These are phyloP conservation scores for Martensiomyces pterosporus DNA, from an alignment of 192 early-diverging fungal genomes.

Conservation along the genomic window DNA sequence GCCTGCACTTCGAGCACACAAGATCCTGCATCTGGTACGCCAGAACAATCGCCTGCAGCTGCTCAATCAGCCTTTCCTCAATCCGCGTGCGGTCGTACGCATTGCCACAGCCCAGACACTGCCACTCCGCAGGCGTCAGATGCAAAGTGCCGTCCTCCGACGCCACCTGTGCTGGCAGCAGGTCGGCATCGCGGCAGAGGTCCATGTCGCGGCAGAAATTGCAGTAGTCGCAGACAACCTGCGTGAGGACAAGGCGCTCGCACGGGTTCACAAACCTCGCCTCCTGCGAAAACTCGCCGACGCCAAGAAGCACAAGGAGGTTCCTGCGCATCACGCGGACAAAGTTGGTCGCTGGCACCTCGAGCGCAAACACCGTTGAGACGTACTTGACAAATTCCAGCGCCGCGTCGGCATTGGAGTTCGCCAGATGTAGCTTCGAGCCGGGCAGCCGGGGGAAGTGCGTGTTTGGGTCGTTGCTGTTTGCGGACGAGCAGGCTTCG, in stretches of 20 bases:
- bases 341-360: constrained; percentile 64
- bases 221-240: constrained; percentile 87
- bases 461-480: constrained; percentile 21
- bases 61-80: constrained; percentile 78
- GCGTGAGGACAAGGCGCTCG: constrained; percentile 68
- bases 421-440: constrained; percentile 11
- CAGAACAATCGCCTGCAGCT: constrained; percentile 60
- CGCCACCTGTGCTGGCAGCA: constrained; percentile 52
- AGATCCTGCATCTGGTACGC: constrained; percentile 89
- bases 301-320: constrained; percentile 62
- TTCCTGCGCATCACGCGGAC: constrained; percentile 82
- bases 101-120: constrained; percentile 69
- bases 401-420: constrained; percentile 56
- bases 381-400: constrained; percentile 83
- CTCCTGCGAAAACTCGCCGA: constrained; percentile 78
- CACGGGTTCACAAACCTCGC: constrained; percentile 83
- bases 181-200: constrained; percentile 75
- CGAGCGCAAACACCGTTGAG: constrained; percentile 72
- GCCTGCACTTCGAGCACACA: constrained; percentile 72
- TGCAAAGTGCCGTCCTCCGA: constrained; percentile 9
- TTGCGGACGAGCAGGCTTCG: constrained; percentile 24
- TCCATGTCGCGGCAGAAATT: constrained; percentile 84
- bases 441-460: constrained; percentile 72
- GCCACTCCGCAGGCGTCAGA: constrained; percentile 51
- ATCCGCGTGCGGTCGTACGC: constrained; percentile 76